These are phyloP conservation scores for Pythium rhizo-oryzae DNA, from an alignment of 352 stramenopile genomes.

Conservation along the genomic window DNA sequence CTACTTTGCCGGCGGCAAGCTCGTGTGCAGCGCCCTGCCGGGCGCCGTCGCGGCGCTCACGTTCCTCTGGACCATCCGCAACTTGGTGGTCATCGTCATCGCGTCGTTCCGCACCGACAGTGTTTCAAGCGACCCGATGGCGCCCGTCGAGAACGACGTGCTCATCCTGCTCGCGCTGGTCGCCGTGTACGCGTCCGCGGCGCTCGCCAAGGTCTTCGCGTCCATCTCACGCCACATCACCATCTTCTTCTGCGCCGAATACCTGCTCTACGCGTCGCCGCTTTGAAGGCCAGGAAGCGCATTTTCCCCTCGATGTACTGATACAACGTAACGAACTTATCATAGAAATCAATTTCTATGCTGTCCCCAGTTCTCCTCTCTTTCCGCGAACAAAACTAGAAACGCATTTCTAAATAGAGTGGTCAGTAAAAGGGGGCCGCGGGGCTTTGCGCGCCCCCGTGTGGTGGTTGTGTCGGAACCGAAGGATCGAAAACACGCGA, in stretches of 20 bases:
- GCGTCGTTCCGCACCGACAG: not conserved
- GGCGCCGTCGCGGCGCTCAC: slow-evolving; percentile 42
- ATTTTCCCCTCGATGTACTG: slow-evolving; percentile 20
- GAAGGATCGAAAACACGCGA: slow-evolving; percentile 12
- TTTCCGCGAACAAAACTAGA: not conserved
- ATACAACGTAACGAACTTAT: slow-evolving; percentile 15
- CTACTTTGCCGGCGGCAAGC: slow-evolving; percentile 62
- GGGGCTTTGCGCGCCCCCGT: slow-evolving; percentile 2
- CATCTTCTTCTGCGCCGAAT: slow-evolving; percentile 75
- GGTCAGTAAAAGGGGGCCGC: slow-evolving; percentile 19
- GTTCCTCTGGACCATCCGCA: slow-evolving; percentile 55
- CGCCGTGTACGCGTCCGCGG: slow-evolving; percentile 51
- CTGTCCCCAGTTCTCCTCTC: not conserved
- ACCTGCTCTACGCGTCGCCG: slow-evolving; percentile 47
- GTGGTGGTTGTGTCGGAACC: slow-evolving; percentile 21
- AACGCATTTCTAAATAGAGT: slow-evolving; percentile 5
- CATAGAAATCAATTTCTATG: slow-evolving; percentile 27
- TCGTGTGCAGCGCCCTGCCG: slow-evolving; percentile 50
- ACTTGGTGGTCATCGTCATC: slow-evolving; percentile 31
- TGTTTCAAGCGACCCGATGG: slow-evolving; percentile 11
- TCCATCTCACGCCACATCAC: slow-evolving; percentile 64
- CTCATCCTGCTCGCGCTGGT: slow-evolving; percentile 47
- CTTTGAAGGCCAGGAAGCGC: slow-evolving; percentile 7
- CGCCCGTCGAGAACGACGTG: slow-evolving; percentile 43
- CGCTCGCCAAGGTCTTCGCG: slow-evolving; percentile 53